A percentile compares a stretch with the other conserved stretches of the same genome.
These are phyloP conservation scores for Perkinsus marinus DNA, from an alignment of 169 alveolate species.

Conservation along the genomic window DNA sequence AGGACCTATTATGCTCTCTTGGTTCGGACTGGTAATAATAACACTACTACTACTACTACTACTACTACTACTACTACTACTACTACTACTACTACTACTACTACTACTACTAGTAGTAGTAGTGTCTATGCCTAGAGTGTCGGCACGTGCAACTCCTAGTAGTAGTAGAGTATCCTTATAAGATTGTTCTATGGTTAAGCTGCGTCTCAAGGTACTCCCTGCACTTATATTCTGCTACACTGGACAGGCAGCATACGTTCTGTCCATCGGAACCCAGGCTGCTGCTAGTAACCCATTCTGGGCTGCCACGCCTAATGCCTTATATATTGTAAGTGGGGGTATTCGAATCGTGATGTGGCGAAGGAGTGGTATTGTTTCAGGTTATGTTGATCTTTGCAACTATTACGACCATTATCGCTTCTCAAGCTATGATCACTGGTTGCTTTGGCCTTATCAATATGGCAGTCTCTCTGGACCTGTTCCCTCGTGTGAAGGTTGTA, in stretches of 20 bases:
- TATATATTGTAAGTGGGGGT: neutral
- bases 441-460: neutral
- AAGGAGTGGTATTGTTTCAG: neutral
- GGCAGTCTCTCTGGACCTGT: neutral
- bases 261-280: neutral
- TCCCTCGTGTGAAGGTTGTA: neutral
- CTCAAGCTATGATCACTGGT: neutral
- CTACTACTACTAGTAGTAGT: too few relatives aligned
- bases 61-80: too few relatives aligned
- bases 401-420: neutral
- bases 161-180: too few relatives aligned
- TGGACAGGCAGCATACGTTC: neutral
- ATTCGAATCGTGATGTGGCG: neutral
- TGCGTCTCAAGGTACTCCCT: neutral
- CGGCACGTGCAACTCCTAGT: too few relatives aligned
- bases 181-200: too few relatives aligned
- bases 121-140: too few relatives aligned
- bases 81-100: neutral
- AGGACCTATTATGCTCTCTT: neutral
- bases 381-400: neutral
- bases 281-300: neutral
- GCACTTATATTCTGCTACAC: neutral
- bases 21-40: neutral
- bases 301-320: neutral
- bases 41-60: too few relatives aligned